Percentiles rank a stretch among this genome's conserved stretches.
Conservation (phyloP, 2,329 filamentous ascomycete species). For the Tricladium varicosporioides region DNA sequence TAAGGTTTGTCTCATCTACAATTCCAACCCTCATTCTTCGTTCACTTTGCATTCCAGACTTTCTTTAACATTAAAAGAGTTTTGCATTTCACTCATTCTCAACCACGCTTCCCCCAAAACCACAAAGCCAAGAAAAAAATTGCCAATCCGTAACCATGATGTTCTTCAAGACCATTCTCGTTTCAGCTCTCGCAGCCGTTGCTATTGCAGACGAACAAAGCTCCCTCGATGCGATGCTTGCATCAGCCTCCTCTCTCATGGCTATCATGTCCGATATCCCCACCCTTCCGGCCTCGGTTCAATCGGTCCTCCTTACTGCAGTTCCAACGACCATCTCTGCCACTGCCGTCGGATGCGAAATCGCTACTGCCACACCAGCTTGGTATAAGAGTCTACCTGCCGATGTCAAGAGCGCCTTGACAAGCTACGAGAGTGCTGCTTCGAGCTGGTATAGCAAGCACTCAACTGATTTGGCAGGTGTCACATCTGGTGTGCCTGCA, state of each 20-base stretch:
- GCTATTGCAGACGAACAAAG: constrained; percentile 7
- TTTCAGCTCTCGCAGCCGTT: constrained; percentile 8
- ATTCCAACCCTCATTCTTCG: no score
- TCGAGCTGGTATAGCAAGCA: constrained; percentile 13
- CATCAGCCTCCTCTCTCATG: constrained; percentile 5
- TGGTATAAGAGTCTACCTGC: constrained; percentile 17
- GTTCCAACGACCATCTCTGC: constrained; percentile 1
- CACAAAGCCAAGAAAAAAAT: background rate
- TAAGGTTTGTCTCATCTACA: no score
- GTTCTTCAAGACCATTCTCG: constrained; percentile 12
- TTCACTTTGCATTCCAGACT: no score
- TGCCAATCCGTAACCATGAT: constrained; percentile 4
- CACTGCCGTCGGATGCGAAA: background rate
- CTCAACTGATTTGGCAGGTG: background rate
- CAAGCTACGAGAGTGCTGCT: constrained; percentile 14
- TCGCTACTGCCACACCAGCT: constrained; percentile 7
- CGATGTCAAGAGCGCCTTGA: constrained; percentile 13
- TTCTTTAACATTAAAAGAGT: no score
- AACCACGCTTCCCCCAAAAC: no score
- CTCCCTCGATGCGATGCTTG: background rate
- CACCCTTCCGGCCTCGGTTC: constrained; percentile 13
- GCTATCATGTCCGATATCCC: constrained; percentile 10
- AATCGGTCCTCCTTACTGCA: constrained; percentile 16
- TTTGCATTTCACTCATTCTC: no score
- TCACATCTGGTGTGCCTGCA: background rate